These are phyloP conservation scores for Ophiostoma piceae DNA, from an alignment of 2,329 filamentous ascomycete genomes.

Conservation along the genomic window DNA sequence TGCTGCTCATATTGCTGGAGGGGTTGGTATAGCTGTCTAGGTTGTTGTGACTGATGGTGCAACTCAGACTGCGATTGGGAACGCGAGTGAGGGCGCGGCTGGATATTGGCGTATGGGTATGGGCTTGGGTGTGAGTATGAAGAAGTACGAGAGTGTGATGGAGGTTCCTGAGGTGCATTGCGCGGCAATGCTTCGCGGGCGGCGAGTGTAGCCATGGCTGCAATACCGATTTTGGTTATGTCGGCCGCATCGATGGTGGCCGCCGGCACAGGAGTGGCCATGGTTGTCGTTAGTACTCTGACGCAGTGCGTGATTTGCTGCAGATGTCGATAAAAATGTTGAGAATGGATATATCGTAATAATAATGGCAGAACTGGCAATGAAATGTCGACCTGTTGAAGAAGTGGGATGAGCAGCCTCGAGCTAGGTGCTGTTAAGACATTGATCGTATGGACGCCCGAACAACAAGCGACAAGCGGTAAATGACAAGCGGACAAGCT, in stretches of 20 bases:
- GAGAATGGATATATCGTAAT: neutral
- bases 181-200: slow-evolving; percentile 3
- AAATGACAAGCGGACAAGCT: neutral
- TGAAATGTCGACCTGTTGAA: neutral
- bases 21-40: too few species aligned
- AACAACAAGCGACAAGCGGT: neutral
- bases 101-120: neutral
- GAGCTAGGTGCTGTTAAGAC: neutral
- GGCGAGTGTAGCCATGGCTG: slow-evolving; percentile 17
- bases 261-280: slow-evolving; percentile 1
- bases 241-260: neutral
- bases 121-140: neutral
- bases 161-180: neutral
- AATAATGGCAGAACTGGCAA: too few species aligned
- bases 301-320: neutral
- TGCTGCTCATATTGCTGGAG: neutral
- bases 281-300: neutral
- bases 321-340: neutral
- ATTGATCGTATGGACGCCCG: neutral
- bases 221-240: neutral
- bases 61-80: neutral
- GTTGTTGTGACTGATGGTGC: neutral
- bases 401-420: neutral
- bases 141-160: neutral
- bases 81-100: neutral